Conservation (phyloP, 148 eudicot genomes). For the Drosera capensis region DNA sequence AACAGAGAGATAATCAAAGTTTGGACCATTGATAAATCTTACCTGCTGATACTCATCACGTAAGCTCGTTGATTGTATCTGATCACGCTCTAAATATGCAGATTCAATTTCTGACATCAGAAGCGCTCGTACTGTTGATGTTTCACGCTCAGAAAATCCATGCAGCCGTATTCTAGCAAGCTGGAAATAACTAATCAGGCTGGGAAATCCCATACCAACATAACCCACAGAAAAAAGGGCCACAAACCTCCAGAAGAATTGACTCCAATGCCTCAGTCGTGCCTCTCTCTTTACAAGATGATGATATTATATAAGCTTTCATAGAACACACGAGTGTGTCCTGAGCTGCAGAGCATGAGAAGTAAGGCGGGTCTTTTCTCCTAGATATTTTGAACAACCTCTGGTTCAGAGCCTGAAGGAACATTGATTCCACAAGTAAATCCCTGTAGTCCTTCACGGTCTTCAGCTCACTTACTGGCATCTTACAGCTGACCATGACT, state of each 20-base stretch:
- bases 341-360: conserved; percentile 64
- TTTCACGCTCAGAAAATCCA: conserved; percentile 71
- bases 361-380: conserved; percentile 51
- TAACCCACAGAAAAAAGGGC: too few relatives aligned
- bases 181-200: conserved; percentile 25
- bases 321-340: conserved; percentile 48
- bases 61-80: conserved; percentile 59
- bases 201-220: conserved; percentile 5
- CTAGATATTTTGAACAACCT: conserved; percentile 62
- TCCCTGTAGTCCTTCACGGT: conserved; percentile 63
- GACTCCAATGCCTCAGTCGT: conserved; percentile 50
- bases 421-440: conserved; percentile 62
- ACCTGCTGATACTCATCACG: conserved; percentile 64
- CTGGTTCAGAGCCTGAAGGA: conserved; percentile 67
- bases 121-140: conserved; percentile 40
- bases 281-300: conserved; percentile 64
- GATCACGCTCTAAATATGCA: conserved; percentile 72
- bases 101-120: conserved; percentile 78
- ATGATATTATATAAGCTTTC: conserved; percentile 55
- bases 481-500: conserved; percentile 73
- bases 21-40: not conserved
- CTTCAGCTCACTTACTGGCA: conserved; percentile 43
- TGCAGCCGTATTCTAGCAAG: conserved; percentile 51
- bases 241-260: conserved; percentile 59
- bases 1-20: not conserved